Base-by-base conservation (phyloP, 108 stramenopile species). In the Nannochloropsis gaditana region DNA sequence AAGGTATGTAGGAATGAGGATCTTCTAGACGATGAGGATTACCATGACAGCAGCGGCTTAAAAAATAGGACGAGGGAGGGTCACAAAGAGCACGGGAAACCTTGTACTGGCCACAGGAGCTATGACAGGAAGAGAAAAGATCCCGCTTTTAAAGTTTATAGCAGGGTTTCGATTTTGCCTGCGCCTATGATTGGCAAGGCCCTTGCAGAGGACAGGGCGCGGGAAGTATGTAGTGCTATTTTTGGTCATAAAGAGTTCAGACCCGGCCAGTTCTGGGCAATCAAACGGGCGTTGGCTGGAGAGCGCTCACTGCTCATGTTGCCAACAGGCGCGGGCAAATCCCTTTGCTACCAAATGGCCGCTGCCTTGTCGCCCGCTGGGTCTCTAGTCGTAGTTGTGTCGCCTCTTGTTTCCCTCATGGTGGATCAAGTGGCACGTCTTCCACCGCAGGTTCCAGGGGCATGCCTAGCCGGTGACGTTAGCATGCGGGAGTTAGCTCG, bases 351-450 rank as follows among this genome's bases (percentile, higher is more conserved):
- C 31, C 80, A 81, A 42, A 42, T 81, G 59, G 59, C 59, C 4
- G 59, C 59, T 3, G 59, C 59, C 19, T 73, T 15, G 15, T 15
- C 59, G n/a, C 59, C 59, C n/a, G 59, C n/a, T 15, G 59, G 59
- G 8, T 73, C 59, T 15, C 59, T 73, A n/a, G 59, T 73, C n/a
- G 8, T 89, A n/a, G 94, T 99, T 21, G 90, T 99, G 41, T 97
- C 96, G 9, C 99, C 99, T 17, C 92, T 99, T 5, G 87, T 99
- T 1, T 94, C 94, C 19, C 90, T 99, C 41, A 99, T 98, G 86
- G 94, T 96, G 85, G 99, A 99, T 90, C 99, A 99, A 92, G 94
- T 89, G 79, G 45, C 88, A 8, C 85, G 45, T 80, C 87, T 89
- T 9, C 89, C 89, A 17, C 87, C 87, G 41, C 87, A 89, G 85